Conservation (phyloP, 352 stramenopile genomes). For the Aphanomyces astaci region DNA sequence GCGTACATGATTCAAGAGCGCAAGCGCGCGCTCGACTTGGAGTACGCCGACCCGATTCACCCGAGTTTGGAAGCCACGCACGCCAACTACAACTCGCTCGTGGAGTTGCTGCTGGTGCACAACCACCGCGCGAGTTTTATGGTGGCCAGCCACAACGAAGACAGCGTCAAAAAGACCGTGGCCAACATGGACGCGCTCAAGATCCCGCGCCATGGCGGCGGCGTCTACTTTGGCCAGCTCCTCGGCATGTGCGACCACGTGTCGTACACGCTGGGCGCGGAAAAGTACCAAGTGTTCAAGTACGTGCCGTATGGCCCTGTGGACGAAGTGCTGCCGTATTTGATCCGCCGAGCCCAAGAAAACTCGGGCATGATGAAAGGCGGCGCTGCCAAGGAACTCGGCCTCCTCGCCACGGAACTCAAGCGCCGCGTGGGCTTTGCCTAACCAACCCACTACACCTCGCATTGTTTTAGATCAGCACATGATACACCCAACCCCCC, state of each 20-base stretch:
- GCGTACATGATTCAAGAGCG: conserved; percentile 97
- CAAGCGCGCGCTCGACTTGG: conserved; percentile 77
- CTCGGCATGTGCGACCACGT: conserved; percentile 97
- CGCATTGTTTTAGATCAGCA: neutral
- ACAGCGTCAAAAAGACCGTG: conserved; percentile 91
- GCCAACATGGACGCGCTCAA: conserved; percentile 83
- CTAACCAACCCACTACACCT: neutral
- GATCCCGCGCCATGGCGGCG: conserved; percentile 61
- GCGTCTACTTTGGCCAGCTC: conserved; percentile 96
- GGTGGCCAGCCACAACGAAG: conserved; percentile 96
- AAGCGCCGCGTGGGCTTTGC: conserved; percentile 33
- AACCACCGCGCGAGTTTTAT: conserved; percentile 91
- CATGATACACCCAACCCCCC: too few relatives aligned
- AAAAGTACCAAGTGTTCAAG: conserved; percentile 94
- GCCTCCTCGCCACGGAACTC: conserved; percentile 59
- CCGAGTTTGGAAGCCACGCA: conserved; percentile 91
- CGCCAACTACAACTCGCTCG: conserved; percentile 86
- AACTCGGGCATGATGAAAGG: conserved; percentile 89
- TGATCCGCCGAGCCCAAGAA: conserved; percentile 94
- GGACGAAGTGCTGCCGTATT: conserved; percentile 94
- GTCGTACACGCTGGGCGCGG: conserved; percentile 90
- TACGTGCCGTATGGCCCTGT: conserved; percentile 97
- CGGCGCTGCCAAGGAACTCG: conserved; percentile 66
- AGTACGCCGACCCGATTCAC: conserved; percentile 88
- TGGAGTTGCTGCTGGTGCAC: conserved; percentile 85